Conservation (phyloP, 495 filamentous ascomycete species). For the Umbilicaria muhlenbergii region DNA sequence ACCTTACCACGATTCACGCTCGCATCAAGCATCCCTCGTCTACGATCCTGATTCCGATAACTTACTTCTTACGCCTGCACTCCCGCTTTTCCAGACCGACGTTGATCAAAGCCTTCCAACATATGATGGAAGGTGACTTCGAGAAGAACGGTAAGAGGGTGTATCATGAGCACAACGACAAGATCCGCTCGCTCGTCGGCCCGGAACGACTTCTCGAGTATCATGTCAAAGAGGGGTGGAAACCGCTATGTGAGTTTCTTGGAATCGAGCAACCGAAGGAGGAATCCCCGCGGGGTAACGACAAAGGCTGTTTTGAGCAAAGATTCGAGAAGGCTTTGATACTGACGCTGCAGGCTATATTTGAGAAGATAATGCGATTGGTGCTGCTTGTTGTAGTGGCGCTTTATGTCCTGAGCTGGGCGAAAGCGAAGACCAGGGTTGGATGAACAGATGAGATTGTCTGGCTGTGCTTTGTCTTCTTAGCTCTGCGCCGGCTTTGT, state of each 20-base stretch:
- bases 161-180: conserved; percentile 16
- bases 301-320: background rate
- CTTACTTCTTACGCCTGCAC: conserved; percentile 9
- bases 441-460: no score
- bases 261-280: background rate
- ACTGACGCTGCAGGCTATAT: no score
- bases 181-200: conserved; percentile 11
- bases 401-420: no score
- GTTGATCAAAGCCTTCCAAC: conserved; percentile 14
- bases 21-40: conserved; percentile 27
- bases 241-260: no score
- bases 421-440: no score
- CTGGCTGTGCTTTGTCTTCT: no score
- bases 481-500: no score
- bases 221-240: background rate
- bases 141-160: conserved; percentile 15
- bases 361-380: no score
- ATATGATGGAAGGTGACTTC: conserved; percentile 20
- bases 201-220: conserved; percentile 12
- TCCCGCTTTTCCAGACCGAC: conserved; percentile 15
- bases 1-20: conserved; percentile 6
- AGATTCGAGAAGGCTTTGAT: no score
- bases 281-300: conserved; percentile 22
- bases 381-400: no score
- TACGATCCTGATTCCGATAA: conserved; percentile 22